Base-by-base conservation (phyloP, 441 rosid species). In the Erysimum cheiri region DNA sequence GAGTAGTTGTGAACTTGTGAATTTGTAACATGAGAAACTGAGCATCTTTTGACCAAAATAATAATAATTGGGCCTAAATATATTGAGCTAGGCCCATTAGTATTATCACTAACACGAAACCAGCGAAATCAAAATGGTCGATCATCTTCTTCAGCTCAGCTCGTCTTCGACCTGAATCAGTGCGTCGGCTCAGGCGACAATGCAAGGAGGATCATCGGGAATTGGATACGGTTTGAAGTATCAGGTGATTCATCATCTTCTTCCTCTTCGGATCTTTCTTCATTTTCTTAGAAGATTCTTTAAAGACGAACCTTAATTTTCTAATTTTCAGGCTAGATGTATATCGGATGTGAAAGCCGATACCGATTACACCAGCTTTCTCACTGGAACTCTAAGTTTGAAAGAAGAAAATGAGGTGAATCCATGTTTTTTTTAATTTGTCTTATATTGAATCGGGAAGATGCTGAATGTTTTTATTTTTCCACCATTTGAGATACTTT, bases 151-250 rank as follows among this genome's bases (percentile, higher is more conserved):
- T 67, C 36, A 7, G 24, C 39, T 44, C 13, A 6, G 24, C 39
- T 44, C 13, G 60, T 52, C 49, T 13, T 14, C 28, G 4, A 39
- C 53, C 65, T 15, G 53, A 56, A 58, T 65, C 31, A 4, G 33
- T 59, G 31, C 33, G 19, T 61, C 57, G 1, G 64, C 62, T 63
- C 74, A 40, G 80, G 85, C 60, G 70, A 60, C 77, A 59, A 89
- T 89, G 98, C 96, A 90, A 77, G 95, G 97, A 78, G 95, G 87
- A 70, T 88, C 92, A 0, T 86, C 96, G 36, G 97, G 97, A 65
- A 77, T 89, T 8, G 96, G 95, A 60, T 89, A 89, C 53, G 97
- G 97, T 37, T 90, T 93, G 76, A 93, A 93, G 60, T 91, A 86
- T 74, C 98, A 91, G 96, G 97, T 90, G 6, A 54, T 52, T 35